A percentile compares a stretch with the other conserved stretches of the same genome.
phyloP scores from a whole-genome alignment of 2,329 filamentous ascomycete species.

The Furcasterigmium sp. region DNA sequence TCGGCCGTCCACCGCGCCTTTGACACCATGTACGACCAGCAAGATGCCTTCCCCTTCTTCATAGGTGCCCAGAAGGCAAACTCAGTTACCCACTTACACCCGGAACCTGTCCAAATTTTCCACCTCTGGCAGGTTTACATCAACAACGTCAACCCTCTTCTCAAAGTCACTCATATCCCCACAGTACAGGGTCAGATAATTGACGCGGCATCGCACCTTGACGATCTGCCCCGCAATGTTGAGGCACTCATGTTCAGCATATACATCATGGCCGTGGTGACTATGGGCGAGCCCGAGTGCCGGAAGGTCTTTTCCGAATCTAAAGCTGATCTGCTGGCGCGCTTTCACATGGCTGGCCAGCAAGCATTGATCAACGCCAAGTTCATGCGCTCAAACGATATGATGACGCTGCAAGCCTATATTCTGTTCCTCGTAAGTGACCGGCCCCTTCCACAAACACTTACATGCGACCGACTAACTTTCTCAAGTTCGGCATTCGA shows the following conservation, averaged over 20 bases:
- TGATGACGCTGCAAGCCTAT: constrained; percentile 62
- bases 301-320: constrained; percentile 45
- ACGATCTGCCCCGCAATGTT: constrained; percentile 48
- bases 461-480: constrained; percentile 2
- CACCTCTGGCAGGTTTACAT: constrained; percentile 66
- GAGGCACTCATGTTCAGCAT: constrained; percentile 66
- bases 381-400: constrained; percentile 61
- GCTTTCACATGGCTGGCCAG: constrained; percentile 54
- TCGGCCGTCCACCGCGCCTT: constrained; percentile 53
- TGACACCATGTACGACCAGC: constrained; percentile 52
- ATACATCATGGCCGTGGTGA: constrained; percentile 54
- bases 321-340: constrained; percentile 42
- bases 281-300: constrained; percentile 50
- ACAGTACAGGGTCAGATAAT: constrained; percentile 61
- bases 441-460: not conserved
- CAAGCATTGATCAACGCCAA: constrained; percentile 62
- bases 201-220: constrained; percentile 51
- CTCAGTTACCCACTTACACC: constrained; percentile 43
- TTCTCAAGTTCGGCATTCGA: constrained; percentile 33
- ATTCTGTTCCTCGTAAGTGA: constrained; percentile 57
- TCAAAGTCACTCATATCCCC: constrained; percentile 64
- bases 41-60: constrained; percentile 53
- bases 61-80: constrained; percentile 35
- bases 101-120: constrained; percentile 53
- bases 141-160: constrained; percentile 62